These are phyloP conservation scores for Pythium utonaiense DNA, from an alignment of 352 stramenopile species.

Conservation along the genomic window DNA sequence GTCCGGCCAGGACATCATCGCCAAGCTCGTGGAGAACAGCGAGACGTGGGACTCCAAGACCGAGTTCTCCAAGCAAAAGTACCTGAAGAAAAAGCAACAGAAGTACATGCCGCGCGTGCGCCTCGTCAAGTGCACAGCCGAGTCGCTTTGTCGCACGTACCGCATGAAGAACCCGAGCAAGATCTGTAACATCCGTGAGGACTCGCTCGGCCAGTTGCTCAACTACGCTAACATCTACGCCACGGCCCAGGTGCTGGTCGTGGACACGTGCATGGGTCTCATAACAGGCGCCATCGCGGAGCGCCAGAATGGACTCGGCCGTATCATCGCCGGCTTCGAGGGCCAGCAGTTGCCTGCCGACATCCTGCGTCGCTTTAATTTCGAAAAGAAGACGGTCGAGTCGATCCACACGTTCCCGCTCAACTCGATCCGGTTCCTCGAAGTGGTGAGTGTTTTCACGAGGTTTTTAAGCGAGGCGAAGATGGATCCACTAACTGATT, in stretches of 20 bases:
- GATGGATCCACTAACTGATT: too few species aligned
- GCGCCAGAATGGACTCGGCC: conserved; percentile 61
- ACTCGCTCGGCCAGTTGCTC: conserved; percentile 93
- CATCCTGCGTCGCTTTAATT: conserved; percentile 84
- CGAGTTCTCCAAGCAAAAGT: conserved; percentile 96
- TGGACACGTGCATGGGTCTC: conserved; percentile 92
- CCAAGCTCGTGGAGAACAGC: conserved; percentile 92
- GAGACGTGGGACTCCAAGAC: conserved; percentile 94
- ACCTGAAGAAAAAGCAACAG: conserved; percentile 94
- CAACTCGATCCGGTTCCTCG: conserved; percentile 46
- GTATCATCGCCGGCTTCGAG: conserved; percentile 69
- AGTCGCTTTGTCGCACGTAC: conserved; percentile 88
- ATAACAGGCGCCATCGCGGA: conserved; percentile 88
- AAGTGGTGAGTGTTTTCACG: conserved; percentile 23
- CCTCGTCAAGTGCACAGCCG: conserved; percentile 84
- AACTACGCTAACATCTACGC: conserved; percentile 92
- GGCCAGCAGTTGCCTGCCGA: conserved; percentile 72
- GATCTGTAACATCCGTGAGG: conserved; percentile 89
- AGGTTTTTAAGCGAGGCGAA: not conserved
- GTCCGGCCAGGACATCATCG: conserved; percentile 86
- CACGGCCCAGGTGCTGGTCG: conserved; percentile 84
- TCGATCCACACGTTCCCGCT: conserved; percentile 78
- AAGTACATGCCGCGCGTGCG: conserved; percentile 89
- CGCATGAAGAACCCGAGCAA: conserved; percentile 88
- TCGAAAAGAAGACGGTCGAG: conserved; percentile 69